Evolutionary conservation across 441 rosid genomes (phyloP).

Genomic region (Sinapis alba): DNA sequence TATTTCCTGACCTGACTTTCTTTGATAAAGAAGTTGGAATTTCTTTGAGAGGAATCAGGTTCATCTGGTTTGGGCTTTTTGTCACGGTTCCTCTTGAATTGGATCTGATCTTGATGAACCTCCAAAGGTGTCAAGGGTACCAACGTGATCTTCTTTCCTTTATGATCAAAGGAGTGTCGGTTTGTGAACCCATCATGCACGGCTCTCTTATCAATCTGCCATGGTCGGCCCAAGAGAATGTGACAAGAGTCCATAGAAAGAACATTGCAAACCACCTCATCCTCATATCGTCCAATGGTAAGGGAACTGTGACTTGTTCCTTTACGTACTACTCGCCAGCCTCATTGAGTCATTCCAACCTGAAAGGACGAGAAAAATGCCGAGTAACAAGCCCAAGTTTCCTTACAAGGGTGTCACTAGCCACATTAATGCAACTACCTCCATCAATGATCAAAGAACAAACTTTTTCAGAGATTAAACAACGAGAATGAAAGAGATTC

Average conservation of each 20-base stretch:
- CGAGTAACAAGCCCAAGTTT: too few relatives aligned
- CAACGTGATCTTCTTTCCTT: neutral
- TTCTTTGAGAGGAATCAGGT: neutral
- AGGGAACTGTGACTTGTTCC: neutral
- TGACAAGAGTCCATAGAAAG: neutral
- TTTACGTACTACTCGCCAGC: neutral
- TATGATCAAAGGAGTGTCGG: neutral
- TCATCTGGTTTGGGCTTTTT: neutral
- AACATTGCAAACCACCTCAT: neutral
- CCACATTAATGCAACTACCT: too few relatives aligned
- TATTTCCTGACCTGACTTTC: too few relatives aligned
- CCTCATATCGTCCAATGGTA: neutral
- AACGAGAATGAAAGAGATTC: too few relatives aligned
- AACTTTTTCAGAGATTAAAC: too few relatives aligned
- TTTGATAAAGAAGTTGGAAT: too few relatives aligned
- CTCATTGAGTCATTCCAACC: neutral
- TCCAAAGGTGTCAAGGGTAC: neutral
- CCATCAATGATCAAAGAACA: too few relatives aligned
- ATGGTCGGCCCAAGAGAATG: neutral
- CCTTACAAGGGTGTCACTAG: too few relatives aligned
- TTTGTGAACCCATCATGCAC: neutral
- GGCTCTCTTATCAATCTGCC: neutral
- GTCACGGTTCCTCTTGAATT: neutral
- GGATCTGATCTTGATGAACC: neutral
- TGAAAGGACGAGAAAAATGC: too few relatives aligned